These are phyloP conservation scores for Jamesozyma lodderae DNA, from an alignment of 805 yeast genomes.

Conservation along the genomic window DNA sequence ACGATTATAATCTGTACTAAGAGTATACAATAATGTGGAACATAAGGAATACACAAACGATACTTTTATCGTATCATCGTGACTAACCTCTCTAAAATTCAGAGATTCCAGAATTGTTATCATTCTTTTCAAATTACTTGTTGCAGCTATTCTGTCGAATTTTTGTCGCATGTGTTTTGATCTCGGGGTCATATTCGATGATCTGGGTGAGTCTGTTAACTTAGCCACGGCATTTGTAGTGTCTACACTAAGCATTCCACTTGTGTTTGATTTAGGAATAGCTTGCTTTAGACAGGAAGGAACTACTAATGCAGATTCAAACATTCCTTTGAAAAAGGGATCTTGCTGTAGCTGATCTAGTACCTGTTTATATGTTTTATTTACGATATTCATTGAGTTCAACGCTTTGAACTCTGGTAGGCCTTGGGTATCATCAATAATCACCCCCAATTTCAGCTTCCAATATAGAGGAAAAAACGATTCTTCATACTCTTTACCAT, in stretches of 20 bases:
- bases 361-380: conserved; percentile 26
- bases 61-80: conserved; percentile 12
- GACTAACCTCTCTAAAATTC: conserved; percentile 9
- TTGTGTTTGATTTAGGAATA: background rate
- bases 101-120: conserved; percentile 11
- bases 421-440: conserved; percentile 7
- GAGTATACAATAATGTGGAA: conserved; percentile 15
- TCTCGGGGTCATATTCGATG: conserved; percentile 29
- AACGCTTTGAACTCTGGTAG: conserved; percentile 15
- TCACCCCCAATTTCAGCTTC: conserved; percentile 17
- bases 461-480: conserved; percentile 17
- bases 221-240: background rate
- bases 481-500: conserved; percentile 6
- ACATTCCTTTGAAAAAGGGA: conserved; percentile 41
- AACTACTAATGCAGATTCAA: conserved; percentile 42
- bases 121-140: conserved; percentile 12
- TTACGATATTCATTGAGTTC: conserved; percentile 27
- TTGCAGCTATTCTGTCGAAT: conserved; percentile 21
- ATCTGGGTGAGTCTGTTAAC: conserved; percentile 17
- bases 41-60: conserved; percentile 19
- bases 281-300: conserved; percentile 21
- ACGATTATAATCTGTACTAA: conserved; percentile 3
- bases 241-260: background rate
- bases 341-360: conserved; percentile 32
- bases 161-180: conserved; percentile 17